Conservation (phyloP, 139 green algal species). For the Tetradesmus obliquus region DNA sequence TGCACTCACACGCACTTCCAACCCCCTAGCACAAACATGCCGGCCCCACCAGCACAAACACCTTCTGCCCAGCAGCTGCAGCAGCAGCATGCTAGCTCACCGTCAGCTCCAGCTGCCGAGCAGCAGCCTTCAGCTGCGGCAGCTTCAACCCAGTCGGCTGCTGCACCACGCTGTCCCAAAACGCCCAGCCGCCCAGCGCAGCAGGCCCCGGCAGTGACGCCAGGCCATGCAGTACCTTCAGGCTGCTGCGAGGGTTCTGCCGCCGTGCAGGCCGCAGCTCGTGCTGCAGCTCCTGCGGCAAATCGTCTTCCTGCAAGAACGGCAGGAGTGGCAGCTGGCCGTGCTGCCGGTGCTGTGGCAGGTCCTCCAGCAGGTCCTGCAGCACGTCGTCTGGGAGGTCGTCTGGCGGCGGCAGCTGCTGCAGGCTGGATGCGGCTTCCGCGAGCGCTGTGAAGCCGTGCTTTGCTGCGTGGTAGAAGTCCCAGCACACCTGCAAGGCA, state of each 20-base stretch:
- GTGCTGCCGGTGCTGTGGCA: too few relatives aligned
- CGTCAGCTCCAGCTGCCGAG: neutral
- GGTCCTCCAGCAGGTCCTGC: neutral
- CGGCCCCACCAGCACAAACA: neutral
- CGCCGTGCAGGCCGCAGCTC: too few relatives aligned
- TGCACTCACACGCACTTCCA: too few relatives aligned
- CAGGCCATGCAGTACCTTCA: neutral
- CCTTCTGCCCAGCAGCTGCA: neutral
- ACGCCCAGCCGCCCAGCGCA: neutral
- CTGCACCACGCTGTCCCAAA: constrained; percentile 31
- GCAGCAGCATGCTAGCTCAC: neutral
- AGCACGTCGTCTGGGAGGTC: neutral
- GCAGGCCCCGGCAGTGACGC: neutral
- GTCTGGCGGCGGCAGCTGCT: neutral
- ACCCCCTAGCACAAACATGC: neutral
- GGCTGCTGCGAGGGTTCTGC: neutral
- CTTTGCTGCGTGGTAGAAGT: constrained; percentile 41
- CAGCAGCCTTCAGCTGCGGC: constrained; percentile 31
- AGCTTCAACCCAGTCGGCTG: neutral
- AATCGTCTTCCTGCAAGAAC: too few relatives aligned
- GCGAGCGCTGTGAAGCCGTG: constrained; percentile 3
- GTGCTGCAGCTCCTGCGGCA: too few relatives aligned
- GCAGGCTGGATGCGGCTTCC: neutral
- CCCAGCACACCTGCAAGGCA: constrained; percentile 18
- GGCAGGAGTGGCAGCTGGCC: neutral